Base-by-base conservation (phyloP, 1,284 basidiomycete genomes). In the Vanrija humicola region DNA sequence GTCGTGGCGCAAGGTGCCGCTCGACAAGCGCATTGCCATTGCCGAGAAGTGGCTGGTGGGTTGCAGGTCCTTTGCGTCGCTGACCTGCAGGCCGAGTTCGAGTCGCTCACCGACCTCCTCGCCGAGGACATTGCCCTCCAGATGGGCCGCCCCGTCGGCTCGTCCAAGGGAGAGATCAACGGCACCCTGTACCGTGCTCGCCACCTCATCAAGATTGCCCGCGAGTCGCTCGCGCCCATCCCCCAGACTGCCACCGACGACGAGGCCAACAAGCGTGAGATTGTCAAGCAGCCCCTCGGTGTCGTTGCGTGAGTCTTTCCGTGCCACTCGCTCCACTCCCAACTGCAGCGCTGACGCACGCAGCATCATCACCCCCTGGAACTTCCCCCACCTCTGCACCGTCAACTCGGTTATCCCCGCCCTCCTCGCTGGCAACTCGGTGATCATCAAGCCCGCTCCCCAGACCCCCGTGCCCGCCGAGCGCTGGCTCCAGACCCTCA, bases 381-480 rank as follows among this genome's bases (percentile, higher is more conserved):
- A 89, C 76, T 95, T 84, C 76, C 92, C 92, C 0, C 94, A 91
- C 78, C 84, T 96, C 47, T 86, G 86, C 45, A 84, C 89, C 38
- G 83, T 97, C 74, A 97, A 97, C 76, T 86, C 89, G 2, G 85
- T 97, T 52, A 82, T 97, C 29, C 93, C 93, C 2, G 90, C 91
- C 1, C 79, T 97, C 57, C 79, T 95, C 39, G 84, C 90, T 6
- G 79, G 94, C 26, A 97, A 98, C 73, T 79, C 89, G 0, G 89
- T 97, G 15, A 76, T 97, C 48, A 79, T 97, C 70, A 98, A 97
- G 75, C 92, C 94, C 0, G 94, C 92, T 3, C 94, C 94, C 1
- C 94, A 97, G 73, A 96, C 93, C 0, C 94, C 94, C 3, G 72
- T 91, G 43, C 85, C 86, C 0, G 91, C 89, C 4, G 90, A 96